Base-by-base conservation (phyloP, 2,329 filamentous ascomycete genomes). In the Delphinella strobiligena region DNA sequence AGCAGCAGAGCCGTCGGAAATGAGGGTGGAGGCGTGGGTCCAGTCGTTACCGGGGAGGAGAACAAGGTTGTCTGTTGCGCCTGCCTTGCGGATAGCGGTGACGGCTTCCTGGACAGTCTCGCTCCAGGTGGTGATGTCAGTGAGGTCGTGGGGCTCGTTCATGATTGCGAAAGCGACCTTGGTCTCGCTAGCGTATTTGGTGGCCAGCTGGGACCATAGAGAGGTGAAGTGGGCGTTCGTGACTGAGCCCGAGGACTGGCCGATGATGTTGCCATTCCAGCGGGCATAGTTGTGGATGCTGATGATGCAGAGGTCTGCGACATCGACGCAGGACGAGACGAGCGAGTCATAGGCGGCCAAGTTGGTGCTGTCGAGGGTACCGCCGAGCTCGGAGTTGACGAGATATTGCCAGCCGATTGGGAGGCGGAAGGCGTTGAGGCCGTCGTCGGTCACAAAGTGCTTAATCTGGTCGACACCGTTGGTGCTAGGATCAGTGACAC, bases 161-260 rank as follows among this genome's bases (percentile, higher is more conserved):
- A 82, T 82, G 33, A 82, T 53, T 11, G 75, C 77, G 47, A 82
- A 79, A 3, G 72, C 64, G 18, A 82, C 59, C 44, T 70, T 74
- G 29, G 64, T 53, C 36, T 74, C 58, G 4, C 51, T 50, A 16
- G 64, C 67, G 55, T 82, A 82, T 51, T 74, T 73, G 1, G 58
- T 62, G 1, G 78, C 78, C 4, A 66, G 45, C 51, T 64, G 60
- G 19, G 47, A 55, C 78, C 78, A 82, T 4, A 82, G 56, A 31
- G 59, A 61, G 3, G 66, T 70, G 47, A 81, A 75, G 11, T 75
- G 59, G 9, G 67, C 70, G 51, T 80, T 68, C 0, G 67, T 68
- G 0, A 76, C 75, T 0, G 76, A 78, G 16, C 75, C 77, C 3
- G 33, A 19, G 32, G 27, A 29, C 51, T 82, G 77, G 1, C 78